phyloP scores from a whole-genome alignment of 257 asterid genomes.

The Nicotiana tabacum region DNA sequence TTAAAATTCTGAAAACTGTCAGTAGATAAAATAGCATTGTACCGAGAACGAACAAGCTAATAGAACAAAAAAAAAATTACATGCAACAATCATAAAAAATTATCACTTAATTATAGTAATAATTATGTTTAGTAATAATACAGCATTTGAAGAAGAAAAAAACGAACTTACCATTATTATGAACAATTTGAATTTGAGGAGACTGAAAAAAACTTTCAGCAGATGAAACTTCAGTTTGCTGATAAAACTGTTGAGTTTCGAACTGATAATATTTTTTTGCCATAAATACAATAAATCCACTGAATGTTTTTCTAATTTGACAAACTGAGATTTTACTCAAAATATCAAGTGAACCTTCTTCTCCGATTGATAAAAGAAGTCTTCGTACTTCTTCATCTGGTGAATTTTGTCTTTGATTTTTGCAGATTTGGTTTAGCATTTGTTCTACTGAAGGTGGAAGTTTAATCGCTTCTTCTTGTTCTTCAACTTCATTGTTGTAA shows the following conservation, averaged over 20 bases:
- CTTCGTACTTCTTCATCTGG: slow-evolving; percentile 16
- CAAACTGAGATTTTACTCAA: slow-evolving; percentile 11
- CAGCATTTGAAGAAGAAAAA: too few species aligned
- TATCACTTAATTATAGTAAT: too few species aligned
- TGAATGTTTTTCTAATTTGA: slow-evolving; percentile 8
- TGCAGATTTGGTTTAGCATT: not conserved
- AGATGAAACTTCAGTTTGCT: not conserved
- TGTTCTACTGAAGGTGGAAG: not conserved
- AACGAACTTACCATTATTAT: too few species aligned
- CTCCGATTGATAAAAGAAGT: slow-evolving; percentile 31
- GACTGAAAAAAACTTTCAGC: slow-evolving; percentile 7
- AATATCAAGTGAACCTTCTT: slow-evolving; percentile 17
- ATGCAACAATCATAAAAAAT: too few species aligned
- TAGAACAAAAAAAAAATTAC: too few species aligned
- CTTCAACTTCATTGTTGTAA: not conserved
- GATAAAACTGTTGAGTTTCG: not conserved
- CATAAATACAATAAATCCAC: slow-evolving; percentile 20
- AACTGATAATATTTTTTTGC: slow-evolving; percentile 3
- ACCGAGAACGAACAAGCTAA: not conserved
- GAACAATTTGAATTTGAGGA: not conserved
- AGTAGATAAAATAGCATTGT: slow-evolving; percentile 4
- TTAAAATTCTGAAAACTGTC: slow-evolving; percentile 21
- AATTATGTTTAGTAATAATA: too few species aligned
- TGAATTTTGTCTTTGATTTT: slow-evolving; percentile 1
- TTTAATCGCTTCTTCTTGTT: not conserved